Percentiles rank a stretch among this genome's conserved stretches.
Conservation (phyloP, 139 green algal species). For the Chlorella sp. region DNA sequence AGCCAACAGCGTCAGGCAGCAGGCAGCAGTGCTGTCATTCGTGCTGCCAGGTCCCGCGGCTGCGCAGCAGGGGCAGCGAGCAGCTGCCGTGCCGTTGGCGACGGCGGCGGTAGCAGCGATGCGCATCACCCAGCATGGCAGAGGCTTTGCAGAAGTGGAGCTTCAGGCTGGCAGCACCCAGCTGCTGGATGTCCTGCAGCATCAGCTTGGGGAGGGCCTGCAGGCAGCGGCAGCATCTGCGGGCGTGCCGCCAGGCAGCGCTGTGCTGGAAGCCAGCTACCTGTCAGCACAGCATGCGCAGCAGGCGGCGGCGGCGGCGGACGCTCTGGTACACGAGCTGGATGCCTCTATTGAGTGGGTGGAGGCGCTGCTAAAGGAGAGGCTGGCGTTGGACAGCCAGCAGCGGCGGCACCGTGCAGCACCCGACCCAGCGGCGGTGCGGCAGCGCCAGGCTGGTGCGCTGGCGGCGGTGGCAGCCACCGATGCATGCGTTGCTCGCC, state of each 20-base stretch:
- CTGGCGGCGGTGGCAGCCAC: constrained; percentile 19
- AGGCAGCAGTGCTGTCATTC: neutral
- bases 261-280: neutral
- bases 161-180: neutral
- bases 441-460: neutral
- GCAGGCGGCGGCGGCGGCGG: neutral
- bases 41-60: neutral
- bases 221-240: neutral
- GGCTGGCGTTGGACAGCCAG: constrained; percentile 10
- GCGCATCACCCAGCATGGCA: constrained; percentile 15
- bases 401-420: neutral
- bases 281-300: constrained; percentile 5
- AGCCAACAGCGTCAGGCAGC: neutral
- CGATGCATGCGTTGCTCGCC: neutral
- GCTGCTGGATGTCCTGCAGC: neutral
- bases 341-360: constrained; percentile 29
- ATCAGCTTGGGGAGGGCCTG: neutral
- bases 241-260: neutral
- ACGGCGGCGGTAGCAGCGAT: neutral
- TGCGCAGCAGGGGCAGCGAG: neutral
- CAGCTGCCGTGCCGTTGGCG: neutral
- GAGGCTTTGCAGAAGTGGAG: constrained; percentile 7
- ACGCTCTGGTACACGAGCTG: constrained; percentile 3
- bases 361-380: constrained; percentile 32
- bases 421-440: neutral